Percentiles rank a stretch among this genome's conserved stretches.
phyloP scores from a whole-genome alignment of 2,329 filamentous ascomycete genomes.

The Paecilomyces dactylethromorphus region DNA sequence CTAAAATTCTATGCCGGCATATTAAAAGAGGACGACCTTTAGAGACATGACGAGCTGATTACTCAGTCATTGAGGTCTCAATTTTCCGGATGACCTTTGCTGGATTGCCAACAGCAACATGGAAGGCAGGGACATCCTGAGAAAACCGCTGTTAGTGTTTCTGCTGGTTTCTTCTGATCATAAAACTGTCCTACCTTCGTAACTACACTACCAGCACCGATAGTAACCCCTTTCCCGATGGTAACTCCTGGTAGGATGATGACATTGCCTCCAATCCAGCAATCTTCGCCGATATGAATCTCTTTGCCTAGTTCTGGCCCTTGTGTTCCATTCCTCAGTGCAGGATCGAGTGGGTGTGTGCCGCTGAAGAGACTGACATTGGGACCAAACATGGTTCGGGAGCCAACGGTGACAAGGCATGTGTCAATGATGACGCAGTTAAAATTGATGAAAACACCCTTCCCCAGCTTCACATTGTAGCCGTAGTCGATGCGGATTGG shows the following conservation, averaged over 20 bases:
- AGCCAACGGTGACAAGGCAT: slow-evolving; percentile 65
- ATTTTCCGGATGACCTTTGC: slow-evolving; percentile 33
- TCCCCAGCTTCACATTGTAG: slow-evolving; percentile 63
- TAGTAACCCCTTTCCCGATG: slow-evolving; percentile 64
- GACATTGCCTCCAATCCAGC: slow-evolving; percentile 69
- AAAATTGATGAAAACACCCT: slow-evolving; percentile 68
- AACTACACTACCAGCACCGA: slow-evolving; percentile 78
- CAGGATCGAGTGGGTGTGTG: slow-evolving; percentile 70
- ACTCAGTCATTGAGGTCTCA: slow-evolving; percentile 26
- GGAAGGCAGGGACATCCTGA: slow-evolving; percentile 37
- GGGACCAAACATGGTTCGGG: slow-evolving; percentile 70
- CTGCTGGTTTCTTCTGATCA: neutral
- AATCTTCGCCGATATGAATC: slow-evolving; percentile 72
- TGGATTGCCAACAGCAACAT: slow-evolving; percentile 36
- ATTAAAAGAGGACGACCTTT: neutral
- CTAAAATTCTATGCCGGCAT: neutral
- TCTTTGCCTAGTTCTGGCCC: slow-evolving; percentile 70
- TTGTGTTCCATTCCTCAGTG: slow-evolving; percentile 63
- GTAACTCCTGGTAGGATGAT: slow-evolving; percentile 69
- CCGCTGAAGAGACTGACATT: slow-evolving; percentile 71
- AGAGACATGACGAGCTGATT: neutral
- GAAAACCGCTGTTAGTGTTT: neutral
- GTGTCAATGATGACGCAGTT: slow-evolving; percentile 74
- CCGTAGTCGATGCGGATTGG: slow-evolving; percentile 74
- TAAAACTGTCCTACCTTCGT: slow-evolving; percentile 51